Evolutionary conservation across 2,329 filamentous ascomycete species (phyloP), one percentile per base, ranked within the genome.

Genomic region (Penicillium hordei): DNA sequence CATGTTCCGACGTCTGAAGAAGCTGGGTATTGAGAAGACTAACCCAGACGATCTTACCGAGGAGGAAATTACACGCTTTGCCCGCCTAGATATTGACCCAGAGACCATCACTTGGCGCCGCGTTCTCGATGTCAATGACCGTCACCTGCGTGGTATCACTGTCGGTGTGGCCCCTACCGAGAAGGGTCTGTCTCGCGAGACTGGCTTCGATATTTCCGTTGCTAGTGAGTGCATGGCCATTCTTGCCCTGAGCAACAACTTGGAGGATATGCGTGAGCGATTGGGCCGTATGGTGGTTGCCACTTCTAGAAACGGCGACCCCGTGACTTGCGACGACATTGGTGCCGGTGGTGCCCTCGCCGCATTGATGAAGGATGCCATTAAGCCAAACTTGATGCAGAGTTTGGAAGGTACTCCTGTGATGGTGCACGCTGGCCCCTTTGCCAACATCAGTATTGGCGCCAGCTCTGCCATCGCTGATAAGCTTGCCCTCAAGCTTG

Each of bases 341-440:
- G 94, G 94, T 65, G 91, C 88, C 21, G 93, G 93, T 54, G 94
- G 94, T 68, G 94, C 94, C 50, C 81, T 99, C 64, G 92, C 94
- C 43, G 93, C 93, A 31, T 82, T 99, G 69, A 97, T 99, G 90
- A 94, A 89, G 79, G 94, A 99, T 76, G 93, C 94, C 56, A 96
- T 97, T 79, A 99, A 99, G 83, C 94, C 94, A 59, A 99, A 97
- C 79, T 81, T 99, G 63, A 97, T 99, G 94, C 94, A 99, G 78
- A 96, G 91, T 31, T 82, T 99, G 52, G 94, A 99, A 75, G 94
- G 94, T 29, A 99, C 94, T 8, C 94, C 94, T 0, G 94, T 97
- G 3, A 95, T 99, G 71, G 94, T 99, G 15, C 94, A 99, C 71
- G 94, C 94, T 23, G 94, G 94, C 5, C 94, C 94, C 17, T 99